Evolutionary conservation across 257 asterid species (phyloP), one percentile per base, ranked within the genome.

Genomic region (Lithospermum erythrorhizon): DNA sequence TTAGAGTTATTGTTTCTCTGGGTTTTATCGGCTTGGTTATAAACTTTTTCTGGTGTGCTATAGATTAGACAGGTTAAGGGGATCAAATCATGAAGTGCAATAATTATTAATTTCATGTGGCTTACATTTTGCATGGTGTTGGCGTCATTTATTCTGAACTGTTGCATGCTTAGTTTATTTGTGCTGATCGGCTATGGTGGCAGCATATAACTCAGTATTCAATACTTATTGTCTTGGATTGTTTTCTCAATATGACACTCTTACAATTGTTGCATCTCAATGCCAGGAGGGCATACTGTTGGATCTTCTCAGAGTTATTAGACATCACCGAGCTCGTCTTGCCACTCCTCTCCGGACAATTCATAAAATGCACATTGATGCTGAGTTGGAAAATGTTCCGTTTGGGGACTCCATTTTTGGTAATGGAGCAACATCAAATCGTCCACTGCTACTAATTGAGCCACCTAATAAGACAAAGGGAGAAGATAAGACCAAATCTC

Each of bases 301-400:
- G 65, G 98, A 93, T 82, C 83, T 93, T 66, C 95, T 93, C 59
- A 81, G 97, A 83, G 98, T 93, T 68, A 81, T 93, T 61, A 76
- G 89, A 74, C 96, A 93, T 71, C 97, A 93, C 69, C 89, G 87
- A 47, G 98, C 98, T 69, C 82, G 97, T 64, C 75, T 93, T 62
- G 98, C 98, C 83, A 88, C 98, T 74, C 98, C 98, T 66, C 84
- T 93, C 61, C 97, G 98, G 66, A 86, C 97, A 2, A 89, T 93
- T 53, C 97, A 93, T 76, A 93, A 89, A 79, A 69, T 86, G 66
- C 80, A 69, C 57, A 73, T 77, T 25, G 98, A 93, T 69, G 80
- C 93, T 17, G 98, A 93, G 62, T 72, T 84, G 82, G 98, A 93
- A 61, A 80, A 72, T 53, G 67, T 82, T 58, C 95, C 98, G 32